These are phyloP conservation scores for Zangia roseola DNA, from an alignment of 768 basidiomycete species.

Conservation along the genomic window DNA sequence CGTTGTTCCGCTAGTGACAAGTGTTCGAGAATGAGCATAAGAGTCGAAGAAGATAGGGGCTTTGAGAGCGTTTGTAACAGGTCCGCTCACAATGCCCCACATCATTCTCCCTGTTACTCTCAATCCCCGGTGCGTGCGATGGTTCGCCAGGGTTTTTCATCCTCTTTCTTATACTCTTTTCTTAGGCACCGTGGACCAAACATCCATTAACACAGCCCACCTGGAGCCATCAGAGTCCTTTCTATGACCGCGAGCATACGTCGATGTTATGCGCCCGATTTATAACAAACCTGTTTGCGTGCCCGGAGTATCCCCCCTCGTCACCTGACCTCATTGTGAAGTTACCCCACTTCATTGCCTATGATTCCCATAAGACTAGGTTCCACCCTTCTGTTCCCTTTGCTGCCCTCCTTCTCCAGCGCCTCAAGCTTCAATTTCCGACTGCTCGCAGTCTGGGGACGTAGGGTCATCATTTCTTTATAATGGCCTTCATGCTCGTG, in stretches of 20 bases:
- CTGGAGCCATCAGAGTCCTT: constrained; percentile 24
- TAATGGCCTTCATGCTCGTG: constrained; percentile 73
- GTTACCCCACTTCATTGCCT: constrained; percentile 63
- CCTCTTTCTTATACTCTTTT: not conserved
- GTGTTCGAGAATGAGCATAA: too few species aligned
- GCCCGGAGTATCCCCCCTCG: constrained; percentile 73
- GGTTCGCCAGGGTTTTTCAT: too few species aligned
- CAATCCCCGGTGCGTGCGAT: constrained; percentile 27
- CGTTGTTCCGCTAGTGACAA: too few species aligned
- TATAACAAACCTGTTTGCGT: constrained; percentile 82
- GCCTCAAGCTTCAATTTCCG: constrained; percentile 70
- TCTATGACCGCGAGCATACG: constrained; percentile 65
- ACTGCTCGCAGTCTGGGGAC: constrained; percentile 61
- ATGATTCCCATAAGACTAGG: constrained; percentile 65
- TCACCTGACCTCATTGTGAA: constrained; percentile 31
- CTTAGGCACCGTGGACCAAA: constrained; percentile 26
- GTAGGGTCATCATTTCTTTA: constrained; percentile 68
- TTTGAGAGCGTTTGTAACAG: too few species aligned
- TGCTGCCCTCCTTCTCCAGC: constrained; percentile 47
- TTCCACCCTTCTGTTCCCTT: constrained; percentile 52
- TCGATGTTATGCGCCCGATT: constrained; percentile 73
- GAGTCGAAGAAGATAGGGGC: too few species aligned
- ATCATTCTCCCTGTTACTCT: constrained; percentile 29
- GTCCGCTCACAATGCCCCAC: constrained; percentile 23
- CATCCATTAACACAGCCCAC: constrained; percentile 32